Conservation (phyloP, 768 basidiomycete genomes). For the Collybia sordida region DNA sequence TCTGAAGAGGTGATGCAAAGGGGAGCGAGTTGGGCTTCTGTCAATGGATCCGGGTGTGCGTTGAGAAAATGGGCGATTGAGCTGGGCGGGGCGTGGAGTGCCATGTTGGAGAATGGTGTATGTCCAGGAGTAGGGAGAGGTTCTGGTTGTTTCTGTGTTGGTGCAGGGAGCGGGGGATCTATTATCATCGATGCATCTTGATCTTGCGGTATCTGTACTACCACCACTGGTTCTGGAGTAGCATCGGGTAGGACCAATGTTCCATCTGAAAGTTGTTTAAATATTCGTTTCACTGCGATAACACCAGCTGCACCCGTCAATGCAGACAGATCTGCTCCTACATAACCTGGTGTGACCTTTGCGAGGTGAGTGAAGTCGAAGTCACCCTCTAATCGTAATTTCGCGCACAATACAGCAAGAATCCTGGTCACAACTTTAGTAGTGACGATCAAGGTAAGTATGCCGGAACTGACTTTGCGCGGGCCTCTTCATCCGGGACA, state of each 20-base stretch:
- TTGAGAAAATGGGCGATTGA: conserved; percentile 91
- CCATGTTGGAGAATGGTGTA: conserved; percentile 23
- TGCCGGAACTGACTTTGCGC: conserved; percentile 69
- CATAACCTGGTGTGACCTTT: conserved; percentile 95
- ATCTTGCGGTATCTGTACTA: conserved; percentile 15
- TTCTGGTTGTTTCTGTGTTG: conserved; percentile 3
- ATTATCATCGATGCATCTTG: conserved; percentile 44
- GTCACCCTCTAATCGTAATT: conserved; percentile 81
- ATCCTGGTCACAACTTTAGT: conserved; percentile 55
- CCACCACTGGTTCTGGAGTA: conserved; percentile 12
- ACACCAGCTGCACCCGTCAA: conserved; percentile 93
- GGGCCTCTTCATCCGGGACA: conserved; percentile 88
- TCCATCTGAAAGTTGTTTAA: conserved; percentile 73
- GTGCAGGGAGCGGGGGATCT: conserved; percentile 24
- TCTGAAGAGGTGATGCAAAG: conserved; percentile 81
- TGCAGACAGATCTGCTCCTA: conserved; percentile 91
- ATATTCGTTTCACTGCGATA: conserved; percentile 95
- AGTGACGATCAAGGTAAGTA: neutral
- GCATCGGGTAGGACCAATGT: conserved; percentile 54
- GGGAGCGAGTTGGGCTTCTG: conserved; percentile 73
- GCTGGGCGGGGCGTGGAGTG: conserved; percentile 36
- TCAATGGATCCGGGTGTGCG: conserved; percentile 81
- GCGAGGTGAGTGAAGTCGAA: conserved; percentile 86
- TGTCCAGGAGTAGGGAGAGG: conserved; percentile 5
- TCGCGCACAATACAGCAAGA: conserved; percentile 79